A percentile compares a stretch with the other conserved stretches of the same genome.
Evolutionary conservation across 495 filamentous ascomycete species (phyloP).

Genomic region (Daldinia childiae): DNA sequence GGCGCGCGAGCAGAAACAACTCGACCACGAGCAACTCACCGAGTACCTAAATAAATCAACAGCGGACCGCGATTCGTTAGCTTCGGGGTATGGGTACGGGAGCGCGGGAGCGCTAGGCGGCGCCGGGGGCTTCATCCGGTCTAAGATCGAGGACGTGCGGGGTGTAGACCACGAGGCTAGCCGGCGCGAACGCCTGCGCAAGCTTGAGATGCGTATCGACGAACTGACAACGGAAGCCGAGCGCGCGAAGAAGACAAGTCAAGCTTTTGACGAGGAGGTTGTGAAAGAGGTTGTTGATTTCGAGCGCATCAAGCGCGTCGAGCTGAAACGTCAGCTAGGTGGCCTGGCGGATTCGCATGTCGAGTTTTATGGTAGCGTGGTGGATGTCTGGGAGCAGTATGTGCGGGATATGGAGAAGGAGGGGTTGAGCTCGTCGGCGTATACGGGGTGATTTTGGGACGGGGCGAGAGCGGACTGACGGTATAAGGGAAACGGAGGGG

Average conservation of each 20-base stretch:
- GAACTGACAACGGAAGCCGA: conserved; percentile 90
- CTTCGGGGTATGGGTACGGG: conserved; percentile 69
- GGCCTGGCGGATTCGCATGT: conserved; percentile 85
- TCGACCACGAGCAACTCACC: conserved; percentile 94
- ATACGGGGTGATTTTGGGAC: conserved; percentile 10
- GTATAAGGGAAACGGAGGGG: neutral
- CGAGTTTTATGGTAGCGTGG: conserved; percentile 80
- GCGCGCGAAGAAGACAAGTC: conserved; percentile 78
- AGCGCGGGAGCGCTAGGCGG: conserved; percentile 65
- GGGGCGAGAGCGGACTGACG: no score
- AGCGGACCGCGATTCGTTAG: conserved; percentile 86
- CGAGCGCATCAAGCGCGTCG: conserved; percentile 92
- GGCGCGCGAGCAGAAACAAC: conserved; percentile 94
- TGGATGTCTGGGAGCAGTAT: conserved; percentile 90
- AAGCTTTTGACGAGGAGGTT: conserved; percentile 94
- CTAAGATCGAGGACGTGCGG: conserved; percentile 95
- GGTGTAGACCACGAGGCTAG: conserved; percentile 96
- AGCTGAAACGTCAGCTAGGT: conserved; percentile 88
- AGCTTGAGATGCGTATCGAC: conserved; percentile 90
- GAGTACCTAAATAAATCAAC: conserved; percentile 93
- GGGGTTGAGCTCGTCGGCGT: conserved; percentile 46
- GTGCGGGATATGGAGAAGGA: conserved; percentile 86
- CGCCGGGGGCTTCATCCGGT: conserved; percentile 88
- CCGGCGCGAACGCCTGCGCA: conserved; percentile 83
- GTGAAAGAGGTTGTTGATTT: conserved; percentile 92